A percentile compares a stretch with the other conserved stretches of the same genome.
Conservation (phyloP, 2,329 filamentous ascomycete species). For the Fonsecaea monophora region DNA sequence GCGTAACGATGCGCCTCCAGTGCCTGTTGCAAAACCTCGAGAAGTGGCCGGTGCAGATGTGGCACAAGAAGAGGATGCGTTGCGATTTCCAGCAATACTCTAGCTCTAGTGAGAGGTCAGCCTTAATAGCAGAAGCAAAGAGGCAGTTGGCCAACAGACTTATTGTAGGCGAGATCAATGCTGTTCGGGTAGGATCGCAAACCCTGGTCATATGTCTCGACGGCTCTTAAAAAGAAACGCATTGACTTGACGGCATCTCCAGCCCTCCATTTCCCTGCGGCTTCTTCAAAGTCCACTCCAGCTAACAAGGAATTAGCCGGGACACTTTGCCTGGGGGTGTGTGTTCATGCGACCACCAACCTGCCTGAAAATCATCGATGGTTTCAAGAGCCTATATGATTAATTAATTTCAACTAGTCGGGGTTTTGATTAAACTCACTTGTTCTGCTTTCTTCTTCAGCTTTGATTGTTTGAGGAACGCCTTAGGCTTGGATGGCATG, state of each 20-base stretch:
- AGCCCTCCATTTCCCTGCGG: constrained; percentile 75
- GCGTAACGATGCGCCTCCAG: constrained; percentile 70
- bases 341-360: constrained; percentile 44
- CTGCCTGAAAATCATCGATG: constrained; percentile 71
- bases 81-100: constrained; percentile 72
- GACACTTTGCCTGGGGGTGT: constrained; percentile 4
- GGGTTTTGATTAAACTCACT: constrained; percentile 40
- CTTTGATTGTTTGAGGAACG: constrained; percentile 40
- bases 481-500: constrained; percentile 39
- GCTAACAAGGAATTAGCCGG: constrained; percentile 45
- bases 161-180: constrained; percentile 78
- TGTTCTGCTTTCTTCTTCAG: constrained; percentile 45
- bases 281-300: constrained; percentile 73
- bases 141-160: constrained; percentile 54
- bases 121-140: constrained; percentile 1
- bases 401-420: constrained; percentile 22
- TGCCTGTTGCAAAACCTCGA: constrained; percentile 65
- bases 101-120: constrained; percentile 57
- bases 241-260: constrained; percentile 72
- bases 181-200: constrained; percentile 65
- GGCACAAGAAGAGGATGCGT: constrained; percentile 69
- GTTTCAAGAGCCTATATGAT: constrained; percentile 61
- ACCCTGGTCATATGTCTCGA: constrained; percentile 70
- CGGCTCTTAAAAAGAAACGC: constrained; percentile 65
- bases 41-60: constrained; percentile 61